Evolutionary conservation across 2,329 filamentous ascomycete species (phyloP).

Genomic region (Trichoderma aggressivum): DNA sequence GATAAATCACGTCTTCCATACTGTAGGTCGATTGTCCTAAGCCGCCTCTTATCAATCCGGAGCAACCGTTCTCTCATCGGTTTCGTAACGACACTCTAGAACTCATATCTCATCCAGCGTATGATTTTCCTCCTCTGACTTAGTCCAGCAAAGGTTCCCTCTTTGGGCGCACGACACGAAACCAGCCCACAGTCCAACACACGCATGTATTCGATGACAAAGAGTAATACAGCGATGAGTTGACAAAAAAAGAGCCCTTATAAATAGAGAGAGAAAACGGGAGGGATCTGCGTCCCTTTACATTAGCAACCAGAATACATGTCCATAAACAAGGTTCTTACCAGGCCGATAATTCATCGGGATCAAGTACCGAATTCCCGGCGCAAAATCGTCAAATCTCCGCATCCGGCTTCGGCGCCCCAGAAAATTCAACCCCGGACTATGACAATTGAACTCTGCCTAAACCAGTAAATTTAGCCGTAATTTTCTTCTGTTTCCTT

Average conservation of each 20-base stretch:
- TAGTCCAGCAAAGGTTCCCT: background rate
- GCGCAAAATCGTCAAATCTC: background rate
- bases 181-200: background rate
- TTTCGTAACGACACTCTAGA: background rate
- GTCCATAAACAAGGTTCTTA: background rate
- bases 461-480: background rate
- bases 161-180: background rate
- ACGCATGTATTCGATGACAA: background rate
- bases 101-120: background rate
- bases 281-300: background rate
- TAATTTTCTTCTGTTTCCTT: background rate
- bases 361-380: background rate
- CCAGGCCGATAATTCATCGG: constrained; percentile 2
- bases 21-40: background rate
- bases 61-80: background rate
- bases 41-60: background rate
- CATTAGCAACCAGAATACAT: background rate
- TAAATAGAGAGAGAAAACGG: background rate
- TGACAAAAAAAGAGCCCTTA: background rate
- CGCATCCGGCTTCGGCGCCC: constrained; percentile 13
- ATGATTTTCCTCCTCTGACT: background rate
- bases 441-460: background rate
- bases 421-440: background rate
- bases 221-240: background rate
- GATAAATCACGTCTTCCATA: background rate